Base-by-base conservation (phyloP, 2,329 filamentous ascomycete species). In the Chaetomiaceae sp. region DNA sequence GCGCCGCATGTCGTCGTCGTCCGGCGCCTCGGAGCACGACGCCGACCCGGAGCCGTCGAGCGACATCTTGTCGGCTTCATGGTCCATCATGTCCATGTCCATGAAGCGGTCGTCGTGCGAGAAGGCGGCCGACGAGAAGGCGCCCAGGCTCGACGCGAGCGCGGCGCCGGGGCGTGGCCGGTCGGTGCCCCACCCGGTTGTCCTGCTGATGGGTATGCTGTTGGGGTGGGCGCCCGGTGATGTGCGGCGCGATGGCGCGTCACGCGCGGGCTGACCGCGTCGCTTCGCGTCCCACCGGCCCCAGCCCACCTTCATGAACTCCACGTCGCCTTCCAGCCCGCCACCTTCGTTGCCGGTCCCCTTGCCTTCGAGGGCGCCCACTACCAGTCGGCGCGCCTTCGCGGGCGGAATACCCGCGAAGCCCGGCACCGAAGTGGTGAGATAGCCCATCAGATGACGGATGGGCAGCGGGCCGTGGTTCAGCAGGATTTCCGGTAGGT, bases 221-320 rank as follows among this genome's bases (percentile, higher is more conserved):
- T 69, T 63, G 38, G 69, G 65, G 56, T 71, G 72, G 63, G 60
- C 56, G 65, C 65, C 59, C 65, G 70, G 63, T 64, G 71, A 62
- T 56, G 63, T 59, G 56, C 65, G 61, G 64, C 71, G 61, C 57
- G 62, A 51, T 35, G 43, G 43, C 47, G 60, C 54, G 49, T 70
- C 63, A 53, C 73, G 71, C 51, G 70, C 58, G 35, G 76, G 70
- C 51, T 86, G 78, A 45, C 83, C 86, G 58, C 81, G 81, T 63
- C 80, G 76, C 62, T 82, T 82, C 51, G 90, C 93, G 66, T 94
- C 86, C 91, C 91, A 98, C 56, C 89, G 82, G 49, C 93, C 93
- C 91, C 91, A 97, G 61, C 91, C 91, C 49, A 96, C 88, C 74
- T 97, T 97, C 66, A 94, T 86, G 62, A 95, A 97, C 62, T 84